phyloP scores from a whole-genome alignment of 169 alveolate species.

The Plasmodium billcollinsi region DNA sequence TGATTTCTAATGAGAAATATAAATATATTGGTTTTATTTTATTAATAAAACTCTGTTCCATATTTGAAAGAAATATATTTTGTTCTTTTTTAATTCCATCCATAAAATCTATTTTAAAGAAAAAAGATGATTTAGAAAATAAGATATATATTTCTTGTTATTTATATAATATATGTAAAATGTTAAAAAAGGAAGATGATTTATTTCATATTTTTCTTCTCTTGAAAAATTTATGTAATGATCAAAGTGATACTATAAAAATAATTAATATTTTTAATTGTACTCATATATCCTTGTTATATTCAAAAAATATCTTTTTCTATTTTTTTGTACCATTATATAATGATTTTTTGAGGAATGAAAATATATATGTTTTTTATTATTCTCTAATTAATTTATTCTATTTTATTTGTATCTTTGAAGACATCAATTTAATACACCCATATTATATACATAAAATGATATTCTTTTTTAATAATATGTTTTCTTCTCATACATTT shows the following conservation, averaged over 20 bases:
- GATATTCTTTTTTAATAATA: constrained; percentile 66
- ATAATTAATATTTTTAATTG: constrained; percentile 62
- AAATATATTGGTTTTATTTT: constrained; percentile 40
- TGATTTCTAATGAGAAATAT: constrained; percentile 19
- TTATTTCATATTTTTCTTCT: constrained; percentile 7
- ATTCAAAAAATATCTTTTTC: constrained; percentile 37
- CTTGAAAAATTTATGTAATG: constrained; percentile 32
- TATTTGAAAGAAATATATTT: constrained; percentile 43
- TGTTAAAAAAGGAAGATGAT: constrained; percentile 27
- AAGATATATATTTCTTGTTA: constrained; percentile 44
- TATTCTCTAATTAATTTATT: constrained; percentile 52
- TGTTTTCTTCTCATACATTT: constrained; percentile 67
- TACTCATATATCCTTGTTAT: constrained; percentile 41
- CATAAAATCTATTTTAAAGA: constrained; percentile 13
- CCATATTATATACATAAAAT: constrained; percentile 63
- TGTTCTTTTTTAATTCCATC: constrained; percentile 31
- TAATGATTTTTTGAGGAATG: constrained; percentile 44
- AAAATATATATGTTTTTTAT: constrained; percentile 45
- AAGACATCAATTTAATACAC: constrained; percentile 60
- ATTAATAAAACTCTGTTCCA: constrained; percentile 33
- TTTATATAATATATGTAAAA: constrained; percentile 51
- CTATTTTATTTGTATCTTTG: constrained; percentile 41
- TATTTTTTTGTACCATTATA: constrained; percentile 48
- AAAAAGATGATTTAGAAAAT: constrained; percentile 4
- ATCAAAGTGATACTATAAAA: constrained; percentile 49